Percentiles rank a stretch among this genome's conserved stretches.
Conservation (phyloP, 2,329 filamentous ascomycete genomes). For the Alternaria arbusti region DNA sequence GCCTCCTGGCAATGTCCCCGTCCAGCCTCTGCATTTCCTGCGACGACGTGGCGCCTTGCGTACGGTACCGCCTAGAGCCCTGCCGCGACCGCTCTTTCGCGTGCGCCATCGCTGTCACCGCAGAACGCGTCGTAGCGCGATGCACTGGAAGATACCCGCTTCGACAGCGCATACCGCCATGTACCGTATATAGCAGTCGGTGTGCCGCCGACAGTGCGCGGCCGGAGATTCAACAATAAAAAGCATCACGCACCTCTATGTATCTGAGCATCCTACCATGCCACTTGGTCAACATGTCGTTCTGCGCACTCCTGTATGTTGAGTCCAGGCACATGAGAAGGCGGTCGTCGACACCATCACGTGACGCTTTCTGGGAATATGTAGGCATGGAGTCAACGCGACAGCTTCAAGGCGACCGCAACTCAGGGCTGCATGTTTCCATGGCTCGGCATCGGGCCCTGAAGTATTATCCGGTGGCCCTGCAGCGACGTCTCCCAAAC, state of each 20-base stretch:
- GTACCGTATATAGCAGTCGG: slow-evolving; percentile 1
- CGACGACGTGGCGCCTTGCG: slow-evolving; percentile 34
- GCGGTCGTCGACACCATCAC: background rate
- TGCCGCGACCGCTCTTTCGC: slow-evolving; percentile 18
- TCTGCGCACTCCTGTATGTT: background rate
- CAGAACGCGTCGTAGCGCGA: slow-evolving; percentile 5
- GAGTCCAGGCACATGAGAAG: background rate
- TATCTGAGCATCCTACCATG: background rate
- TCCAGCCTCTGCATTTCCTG: slow-evolving; percentile 35
- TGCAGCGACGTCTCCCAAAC: slow-evolving; percentile 2
- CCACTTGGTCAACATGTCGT: background rate
- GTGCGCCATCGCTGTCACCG: background rate
- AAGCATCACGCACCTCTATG: background rate
- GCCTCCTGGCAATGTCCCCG: slow-evolving; percentile 14
- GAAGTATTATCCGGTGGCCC: slow-evolving; percentile 2
- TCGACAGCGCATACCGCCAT: slow-evolving; percentile 13
- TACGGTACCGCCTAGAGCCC: slow-evolving; percentile 11
- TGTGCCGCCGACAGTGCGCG: background rate
- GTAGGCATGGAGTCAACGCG: background rate
- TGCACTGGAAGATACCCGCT: background rate
- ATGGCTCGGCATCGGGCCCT: background rate
- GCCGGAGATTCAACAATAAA: background rate
- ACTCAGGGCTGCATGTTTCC: background rate
- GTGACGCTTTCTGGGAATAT: background rate
- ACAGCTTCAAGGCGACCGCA: background rate